A percentile compares a stretch with the other conserved stretches of the same genome.
Conservation (phyloP, 176 grass and related monocot genomes). For the Avena atlantica region DNA sequence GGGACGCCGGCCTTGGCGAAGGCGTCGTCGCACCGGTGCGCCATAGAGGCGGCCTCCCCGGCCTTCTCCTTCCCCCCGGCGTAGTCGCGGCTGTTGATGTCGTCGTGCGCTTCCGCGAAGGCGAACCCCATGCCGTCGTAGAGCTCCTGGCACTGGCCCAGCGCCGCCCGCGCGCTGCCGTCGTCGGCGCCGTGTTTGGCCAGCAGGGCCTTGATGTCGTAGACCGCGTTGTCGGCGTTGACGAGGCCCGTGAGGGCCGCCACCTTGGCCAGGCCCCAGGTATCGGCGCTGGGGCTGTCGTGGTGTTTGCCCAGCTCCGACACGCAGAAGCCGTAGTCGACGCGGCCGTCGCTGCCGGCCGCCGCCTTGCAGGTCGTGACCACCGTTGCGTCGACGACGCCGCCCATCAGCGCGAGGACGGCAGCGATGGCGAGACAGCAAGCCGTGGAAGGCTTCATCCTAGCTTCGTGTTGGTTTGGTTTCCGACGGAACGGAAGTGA, state of each 20-base stretch:
- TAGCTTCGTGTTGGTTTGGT: not conserved
- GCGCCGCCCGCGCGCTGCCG: conserved; percentile 7
- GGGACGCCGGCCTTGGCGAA: conserved; percentile 36
- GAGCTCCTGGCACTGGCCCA: conserved; percentile 35
- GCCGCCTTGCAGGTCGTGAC: conserved; percentile 54
- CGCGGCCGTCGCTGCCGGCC: conserved; percentile 44
- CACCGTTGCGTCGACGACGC: conserved; percentile 37
- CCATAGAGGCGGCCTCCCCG: conserved; percentile 24
- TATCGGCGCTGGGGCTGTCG: conserved; percentile 52
- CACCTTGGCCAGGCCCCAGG: conserved; percentile 62
- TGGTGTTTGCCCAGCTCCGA: conserved; percentile 47
- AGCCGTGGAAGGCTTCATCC: not conserved
- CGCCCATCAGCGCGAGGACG: not conserved
- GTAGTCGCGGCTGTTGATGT: conserved; percentile 45
- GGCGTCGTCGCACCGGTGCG: conserved; percentile 46
- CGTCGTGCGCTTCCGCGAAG: conserved; percentile 49
- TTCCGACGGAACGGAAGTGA: not conserved
- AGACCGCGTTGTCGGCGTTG: not conserved
- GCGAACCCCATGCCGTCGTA: conserved; percentile 34
- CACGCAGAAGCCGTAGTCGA: conserved; percentile 64
- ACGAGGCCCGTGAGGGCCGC: conserved; percentile 48
- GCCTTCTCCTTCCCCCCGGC: conserved; percentile 31
- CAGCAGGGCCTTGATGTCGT: conserved; percentile 35
- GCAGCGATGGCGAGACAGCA: not conserved
- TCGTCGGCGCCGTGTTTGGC: not conserved